A percentile compares a stretch with the other conserved stretches of the same genome.
Evolutionary conservation across 1,284 basidiomycete species (phyloP).

Genomic region (Cryptococcus deneoformans): DNA sequence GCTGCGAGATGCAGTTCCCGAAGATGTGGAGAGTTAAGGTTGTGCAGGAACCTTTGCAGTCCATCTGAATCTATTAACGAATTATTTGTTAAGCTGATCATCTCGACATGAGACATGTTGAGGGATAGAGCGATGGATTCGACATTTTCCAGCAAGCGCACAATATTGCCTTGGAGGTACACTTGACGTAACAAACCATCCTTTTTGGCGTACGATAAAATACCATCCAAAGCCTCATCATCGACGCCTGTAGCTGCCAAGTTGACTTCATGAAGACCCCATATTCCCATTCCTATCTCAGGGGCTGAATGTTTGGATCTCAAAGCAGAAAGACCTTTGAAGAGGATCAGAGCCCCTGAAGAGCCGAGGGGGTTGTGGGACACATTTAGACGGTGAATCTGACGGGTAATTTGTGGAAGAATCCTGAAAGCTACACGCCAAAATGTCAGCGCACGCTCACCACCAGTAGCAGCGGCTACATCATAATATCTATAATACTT

Average conservation of each 20-base stretch:
- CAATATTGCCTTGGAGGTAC: conserved; percentile 33
- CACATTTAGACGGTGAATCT: conserved; percentile 38
- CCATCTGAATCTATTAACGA: conserved; percentile 16
- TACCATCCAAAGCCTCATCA: conserved; percentile 24
- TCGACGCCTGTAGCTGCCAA: conserved; percentile 29
- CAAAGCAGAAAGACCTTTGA: conserved; percentile 28
- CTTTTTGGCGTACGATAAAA: conserved; percentile 35
- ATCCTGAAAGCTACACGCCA: conserved; percentile 32
- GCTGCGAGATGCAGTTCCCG: conserved; percentile 36
- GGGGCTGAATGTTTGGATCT: conserved; percentile 23
- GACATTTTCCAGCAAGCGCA: conserved; percentile 22
- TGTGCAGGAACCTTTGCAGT: conserved; percentile 21
- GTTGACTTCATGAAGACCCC: conserved; percentile 42
- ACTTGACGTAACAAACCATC: conserved; percentile 31
- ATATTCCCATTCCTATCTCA: conserved; percentile 16
- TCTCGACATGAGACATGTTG: conserved; percentile 26
- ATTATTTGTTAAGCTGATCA: conserved; percentile 37
- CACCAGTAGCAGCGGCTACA: neutral
- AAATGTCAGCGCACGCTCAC: neutral
- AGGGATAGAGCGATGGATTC: conserved; percentile 26
- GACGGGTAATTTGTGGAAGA: conserved; percentile 27
- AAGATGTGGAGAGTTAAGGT: conserved; percentile 26
- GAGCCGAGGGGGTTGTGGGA: conserved; percentile 32
- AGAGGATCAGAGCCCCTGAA: conserved; percentile 32
- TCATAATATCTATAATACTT: conserved; percentile 11